Evolutionary conservation across 805 yeast genomes (phyloP), one percentile per base, ranked within the genome.

Genomic region (Helenozyma rhizophorensis): DNA sequence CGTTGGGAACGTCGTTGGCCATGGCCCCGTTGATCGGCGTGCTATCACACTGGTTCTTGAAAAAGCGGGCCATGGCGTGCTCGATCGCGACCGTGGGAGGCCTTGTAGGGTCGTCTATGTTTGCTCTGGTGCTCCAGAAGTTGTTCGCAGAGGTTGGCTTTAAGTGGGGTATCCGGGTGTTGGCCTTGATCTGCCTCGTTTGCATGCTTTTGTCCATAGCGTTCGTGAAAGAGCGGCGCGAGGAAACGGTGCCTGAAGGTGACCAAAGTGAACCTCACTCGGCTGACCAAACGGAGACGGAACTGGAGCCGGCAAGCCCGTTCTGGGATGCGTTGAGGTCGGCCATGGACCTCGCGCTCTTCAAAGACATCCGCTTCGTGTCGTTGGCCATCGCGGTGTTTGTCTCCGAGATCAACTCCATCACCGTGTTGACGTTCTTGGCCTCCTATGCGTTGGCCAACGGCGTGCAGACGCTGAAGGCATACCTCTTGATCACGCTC

Each of bases 51-150:
- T 73, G 71, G 58, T 74, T 72, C 43, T 40, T 54, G 25, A 54
- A 40, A 25, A 60, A 55, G 33, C 53, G 78, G 17, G 74, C 68
- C 5, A 47, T 65, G 22, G 77, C 74, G 4, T 54, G 63, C 14
- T 71, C 74, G 3, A 39, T 71, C 6, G 71, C 70, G 0, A 68
- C 74, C 2, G 48, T 68, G 7, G 79, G 79, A 11, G 73, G 78
- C 0, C 65, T 76, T 4, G 45, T 72, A 9, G 80, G 80, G 4
- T 76, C 77, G 60, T 74, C 34, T 44, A 68, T 9, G 7, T 70
- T 78, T 56, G 80, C 83, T 3, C 54, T 75, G 31, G 65, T 76
- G 54, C 61, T 78, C 40, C 65, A 75, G 40, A 58, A 62, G 21
- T 51, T 78, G 18, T 78, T 74, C 42, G 50, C 48, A 2, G 46